phyloP scores from a whole-genome alignment of 495 filamentous ascomycete genomes.

The Aspergillus ostianus region DNA sequence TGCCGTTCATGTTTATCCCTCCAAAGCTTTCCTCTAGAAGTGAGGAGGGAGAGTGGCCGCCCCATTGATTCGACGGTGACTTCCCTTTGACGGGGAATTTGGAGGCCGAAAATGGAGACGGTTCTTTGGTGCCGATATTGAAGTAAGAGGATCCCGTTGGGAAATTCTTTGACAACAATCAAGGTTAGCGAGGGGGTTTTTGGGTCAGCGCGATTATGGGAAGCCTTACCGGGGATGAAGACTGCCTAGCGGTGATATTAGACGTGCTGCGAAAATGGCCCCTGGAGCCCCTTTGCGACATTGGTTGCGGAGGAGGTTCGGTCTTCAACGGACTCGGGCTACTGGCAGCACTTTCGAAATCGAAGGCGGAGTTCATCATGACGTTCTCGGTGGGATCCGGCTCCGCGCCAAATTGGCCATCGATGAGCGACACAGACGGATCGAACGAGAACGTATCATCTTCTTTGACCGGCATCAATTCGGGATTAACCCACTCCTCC shows the following conservation, averaged over 20 bases:
- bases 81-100: slow-evolving; percentile 42
- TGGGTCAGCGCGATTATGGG: not conserved
- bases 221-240: slow-evolving; percentile 35
- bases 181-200: not conserved
- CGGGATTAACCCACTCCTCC: slow-evolving; percentile 45
- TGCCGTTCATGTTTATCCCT: slow-evolving; percentile 42
- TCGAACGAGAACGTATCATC: slow-evolving; percentile 42
- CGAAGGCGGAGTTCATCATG: slow-evolving; percentile 61
- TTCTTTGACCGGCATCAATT: slow-evolving; percentile 38
- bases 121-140: slow-evolving; percentile 41
- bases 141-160: slow-evolving; percentile 32
- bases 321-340: slow-evolving; percentile 57
- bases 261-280: slow-evolving; percentile 32
- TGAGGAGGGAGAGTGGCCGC: slow-evolving; percentile 53
- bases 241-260: slow-evolving; percentile 14
- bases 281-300: slow-evolving; percentile 23
- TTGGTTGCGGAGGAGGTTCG: slow-evolving; percentile 28
- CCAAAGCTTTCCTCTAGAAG: slow-evolving; percentile 45
- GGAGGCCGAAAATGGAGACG: slow-evolving; percentile 46
- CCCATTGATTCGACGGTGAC: slow-evolving; percentile 48
- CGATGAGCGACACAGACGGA: slow-evolving; percentile 34
- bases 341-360: slow-evolving; percentile 68
- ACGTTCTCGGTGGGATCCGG: slow-evolving; percentile 54
- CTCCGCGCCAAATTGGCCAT: slow-evolving; percentile 32
- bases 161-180: slow-evolving; percentile 18